Evolutionary conservation across 805 yeast genomes (phyloP).

Genomic region (Aciculoconidium aculeatum): DNA sequence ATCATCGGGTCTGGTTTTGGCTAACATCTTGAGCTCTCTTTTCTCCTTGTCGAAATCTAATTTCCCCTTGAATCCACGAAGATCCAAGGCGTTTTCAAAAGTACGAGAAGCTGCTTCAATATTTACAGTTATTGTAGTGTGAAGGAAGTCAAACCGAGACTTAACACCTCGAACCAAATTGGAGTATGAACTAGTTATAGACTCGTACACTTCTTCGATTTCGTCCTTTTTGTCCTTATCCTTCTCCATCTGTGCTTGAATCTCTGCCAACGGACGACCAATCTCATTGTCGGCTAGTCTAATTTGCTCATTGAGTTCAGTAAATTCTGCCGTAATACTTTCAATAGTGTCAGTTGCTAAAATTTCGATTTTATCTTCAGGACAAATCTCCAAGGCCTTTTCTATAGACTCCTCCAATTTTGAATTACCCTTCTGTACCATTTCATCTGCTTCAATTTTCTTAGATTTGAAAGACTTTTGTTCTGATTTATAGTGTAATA

Average conservation of each 20-base stretch:
- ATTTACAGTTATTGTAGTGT: conserved; percentile 26
- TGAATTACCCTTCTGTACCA: no score
- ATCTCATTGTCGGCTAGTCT: conserved; percentile 46
- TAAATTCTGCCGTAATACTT: conserved; percentile 9
- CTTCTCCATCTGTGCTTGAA: conserved; percentile 40
- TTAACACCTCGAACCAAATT: conserved; percentile 25
- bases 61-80: conserved; percentile 70
- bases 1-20: conserved; percentile 55
- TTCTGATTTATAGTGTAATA: no score
- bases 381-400: no score
- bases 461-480: no score
- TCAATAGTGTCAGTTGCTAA: no score
- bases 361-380: no score
- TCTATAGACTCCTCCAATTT: no score
- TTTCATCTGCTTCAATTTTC: no score
- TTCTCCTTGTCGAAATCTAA: conserved; percentile 56
- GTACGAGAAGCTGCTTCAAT: conserved; percentile 28
- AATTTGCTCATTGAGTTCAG: conserved; percentile 26
- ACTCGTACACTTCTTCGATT: conserved; percentile 27
- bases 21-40: conserved; percentile 49
- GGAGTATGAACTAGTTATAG: no score
- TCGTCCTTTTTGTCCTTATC: conserved; percentile 39
- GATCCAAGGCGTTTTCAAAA: conserved; percentile 54
- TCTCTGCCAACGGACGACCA: conserved; percentile 53
- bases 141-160: conserved; percentile 26